Conservation (phyloP, 73 alveolate species). For the Paramecium sexaurelia region DNA sequence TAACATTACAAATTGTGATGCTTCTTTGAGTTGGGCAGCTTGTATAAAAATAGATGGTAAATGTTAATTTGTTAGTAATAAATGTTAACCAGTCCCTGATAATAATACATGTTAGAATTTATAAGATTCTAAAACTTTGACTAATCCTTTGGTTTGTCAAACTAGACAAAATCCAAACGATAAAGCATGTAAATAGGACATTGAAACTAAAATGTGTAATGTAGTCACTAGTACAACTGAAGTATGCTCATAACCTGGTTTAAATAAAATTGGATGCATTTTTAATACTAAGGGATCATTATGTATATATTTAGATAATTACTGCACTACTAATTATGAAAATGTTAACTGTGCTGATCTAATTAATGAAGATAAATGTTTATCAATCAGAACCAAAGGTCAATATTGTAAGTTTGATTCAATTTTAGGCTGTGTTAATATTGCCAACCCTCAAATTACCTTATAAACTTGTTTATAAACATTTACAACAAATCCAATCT, state of each 20-base stretch:
- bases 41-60: background rate
- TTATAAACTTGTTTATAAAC: background rate
- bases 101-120: background rate
- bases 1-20: background rate
- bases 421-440: background rate
- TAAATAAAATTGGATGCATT: background rate
- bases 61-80: background rate
- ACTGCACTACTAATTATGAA: background rate
- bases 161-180: background rate
- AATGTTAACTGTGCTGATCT: background rate
- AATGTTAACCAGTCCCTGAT: background rate
- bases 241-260: background rate
- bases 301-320: background rate
- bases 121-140: background rate
- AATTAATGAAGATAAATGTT: background rate
- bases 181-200: background rate
- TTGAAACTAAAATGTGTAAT: background rate
- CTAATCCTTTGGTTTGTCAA: background rate
- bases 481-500: background rate
- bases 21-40: background rate
- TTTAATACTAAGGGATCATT: background rate
- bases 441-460: background rate
- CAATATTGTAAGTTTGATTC: background rate
- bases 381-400: background rate
- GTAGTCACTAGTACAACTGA: background rate